Percentiles rank a stretch among this genome's conserved stretches.
phyloP scores from a whole-genome alignment of 345 rosid species.

The Eutrema yunnanense region DNA sequence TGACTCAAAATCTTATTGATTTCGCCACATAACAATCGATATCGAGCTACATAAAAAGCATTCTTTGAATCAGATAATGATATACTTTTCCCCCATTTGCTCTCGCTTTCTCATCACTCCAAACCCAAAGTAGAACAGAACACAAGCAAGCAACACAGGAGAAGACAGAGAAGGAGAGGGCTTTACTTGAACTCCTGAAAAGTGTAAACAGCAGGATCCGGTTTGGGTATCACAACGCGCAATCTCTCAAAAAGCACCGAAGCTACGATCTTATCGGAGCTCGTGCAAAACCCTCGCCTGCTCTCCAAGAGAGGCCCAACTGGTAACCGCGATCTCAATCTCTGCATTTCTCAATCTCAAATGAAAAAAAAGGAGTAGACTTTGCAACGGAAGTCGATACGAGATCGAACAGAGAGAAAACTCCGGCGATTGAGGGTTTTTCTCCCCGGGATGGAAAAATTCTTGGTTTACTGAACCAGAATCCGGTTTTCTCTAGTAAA shows the following conservation, averaged over 20 bases:
- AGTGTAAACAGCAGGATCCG: conserved; percentile 80
- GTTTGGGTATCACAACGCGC: conserved; percentile 85
- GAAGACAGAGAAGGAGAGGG: not conserved
- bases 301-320: conserved; percentile 25
- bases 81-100: not conserved
- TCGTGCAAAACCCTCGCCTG: conserved; percentile 49
- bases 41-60: not conserved
- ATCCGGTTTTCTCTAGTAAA: not conserved
- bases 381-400: not conserved
- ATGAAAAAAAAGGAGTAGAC: conserved; percentile 17
- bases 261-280: conserved; percentile 72
- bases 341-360: conserved; percentile 40
- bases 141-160: not conserved
- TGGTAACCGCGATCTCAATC: conserved; percentile 30
- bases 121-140: not conserved
- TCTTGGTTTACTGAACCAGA: not conserved
- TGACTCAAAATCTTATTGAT: not conserved
- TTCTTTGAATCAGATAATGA: not conserved
- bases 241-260: conserved; percentile 94
- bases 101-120: not conserved
- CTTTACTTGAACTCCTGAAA: conserved; percentile 95
- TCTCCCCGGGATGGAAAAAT: not conserved
- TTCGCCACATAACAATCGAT: not conserved
- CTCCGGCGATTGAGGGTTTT: conserved; percentile 6
- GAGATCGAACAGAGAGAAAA: not conserved